Percentiles rank a stretch among this genome's conserved stretches.
These are phyloP conservation scores for Hypoxylon sp. DNA, from an alignment of 2,329 filamentous ascomycete species.

Conservation along the genomic window DNA sequence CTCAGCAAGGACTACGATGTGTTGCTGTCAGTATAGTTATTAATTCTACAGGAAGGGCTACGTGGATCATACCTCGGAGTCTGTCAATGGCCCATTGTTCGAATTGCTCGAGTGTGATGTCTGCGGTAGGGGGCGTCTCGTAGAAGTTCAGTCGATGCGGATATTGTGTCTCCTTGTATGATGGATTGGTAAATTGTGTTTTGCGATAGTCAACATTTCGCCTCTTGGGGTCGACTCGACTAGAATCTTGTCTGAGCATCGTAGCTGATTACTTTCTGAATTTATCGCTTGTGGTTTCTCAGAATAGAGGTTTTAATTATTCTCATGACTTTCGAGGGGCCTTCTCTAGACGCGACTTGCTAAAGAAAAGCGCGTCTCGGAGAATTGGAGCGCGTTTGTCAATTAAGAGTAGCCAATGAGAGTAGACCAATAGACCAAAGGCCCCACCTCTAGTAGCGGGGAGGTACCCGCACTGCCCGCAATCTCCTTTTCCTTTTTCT, in stretches of 20 bases:
- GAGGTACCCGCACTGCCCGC: not conserved
- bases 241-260: conserved; percentile 53
- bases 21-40: conserved; percentile 33
- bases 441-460: not conserved
- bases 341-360: conserved; percentile 36
- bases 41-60: not conserved
- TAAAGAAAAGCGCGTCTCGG: conserved; percentile 41
- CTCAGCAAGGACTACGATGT: conserved; percentile 77
- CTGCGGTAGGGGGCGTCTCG: conserved; percentile 84
- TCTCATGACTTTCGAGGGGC: conserved; percentile 8
- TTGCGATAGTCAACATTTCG: conserved; percentile 86
- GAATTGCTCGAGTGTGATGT: conserved; percentile 96
- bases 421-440: not conserved
- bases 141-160: conserved; percentile 94
- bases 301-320: conserved; percentile 18
- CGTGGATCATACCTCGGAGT: conserved; percentile 72
- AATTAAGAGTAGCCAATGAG: conserved; percentile 39
- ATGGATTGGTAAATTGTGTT: conserved; percentile 83
- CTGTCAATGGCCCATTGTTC: conserved; percentile 98
- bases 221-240: conserved; percentile 75
- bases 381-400: conserved; percentile 35
- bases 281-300: not conserved
- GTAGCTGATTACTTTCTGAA: conserved; percentile 16
- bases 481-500: not conserved
- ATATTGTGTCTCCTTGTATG: conserved; percentile 83